Base-by-base conservation (phyloP, 2,329 filamentous ascomycete genomes). In the Orbilia quercus region DNA sequence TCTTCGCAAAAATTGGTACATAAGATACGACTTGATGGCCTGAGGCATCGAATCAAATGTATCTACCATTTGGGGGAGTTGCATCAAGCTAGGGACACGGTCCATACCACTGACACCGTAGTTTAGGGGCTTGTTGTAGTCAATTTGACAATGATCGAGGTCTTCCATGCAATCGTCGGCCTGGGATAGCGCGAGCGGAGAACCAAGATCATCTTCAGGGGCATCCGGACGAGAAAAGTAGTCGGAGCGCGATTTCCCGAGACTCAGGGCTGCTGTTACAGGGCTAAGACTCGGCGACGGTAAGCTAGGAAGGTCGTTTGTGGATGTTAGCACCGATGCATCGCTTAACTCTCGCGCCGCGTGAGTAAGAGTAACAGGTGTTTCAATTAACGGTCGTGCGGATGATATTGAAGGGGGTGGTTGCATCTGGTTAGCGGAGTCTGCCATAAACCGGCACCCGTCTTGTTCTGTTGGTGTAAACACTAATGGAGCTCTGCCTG, bases 221-320 rank as follows among this genome's bases (percentile, higher is more conserved):
- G 50, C 53, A 18, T 81, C 80, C 23, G 80, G 80, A 23, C 78
- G 77, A 0, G 79, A 83, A 73, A 78, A 80, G 78, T 75, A 77
- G 63, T 70, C 71, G 48, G 45, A 75, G 31, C 63, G 50, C 42
- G 57, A 76, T 74, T 57, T 80, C 6, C 84, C 79, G 77, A 87
- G 84, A 23, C 84, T 84, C 45, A 94, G 90, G 77, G 91, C 91
- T 70, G 96, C 87, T 4, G 94, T 96, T 40, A 90, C 88, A 2
- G 95, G 95, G 23, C 95, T 99, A 65, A 99, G 82, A 78, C 95
- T 93, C 34, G 95, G 95, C 80, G 95, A 99, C 58, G 95, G 95
- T 74, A 99, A 84, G 81, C 92, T 97, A 75, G 91, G 92, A 83
- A 97, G 94, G 80, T 95, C 91, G 40, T 89, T 88, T 65, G 88